Evolutionary conservation across 2,329 filamentous ascomycete species (phyloP).

Genomic region (Phialemonium atrogriseum): DNA sequence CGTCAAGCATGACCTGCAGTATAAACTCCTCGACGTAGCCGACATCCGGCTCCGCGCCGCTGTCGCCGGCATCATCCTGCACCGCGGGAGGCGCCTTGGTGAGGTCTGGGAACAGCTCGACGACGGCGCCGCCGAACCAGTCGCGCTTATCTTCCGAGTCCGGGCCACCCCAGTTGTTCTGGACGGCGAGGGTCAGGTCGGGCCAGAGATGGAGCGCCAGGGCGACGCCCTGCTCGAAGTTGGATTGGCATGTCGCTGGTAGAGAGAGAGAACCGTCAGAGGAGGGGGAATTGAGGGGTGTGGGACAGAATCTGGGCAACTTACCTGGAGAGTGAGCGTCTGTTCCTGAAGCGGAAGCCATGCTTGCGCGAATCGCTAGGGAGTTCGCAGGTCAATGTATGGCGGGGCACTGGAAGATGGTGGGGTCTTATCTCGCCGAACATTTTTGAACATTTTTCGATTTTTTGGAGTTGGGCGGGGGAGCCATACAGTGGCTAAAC

Average conservation of each 20-base stretch:
- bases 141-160: constrained; percentile 82
- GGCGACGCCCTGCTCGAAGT: constrained; percentile 82
- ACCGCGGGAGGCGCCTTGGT: constrained; percentile 20
- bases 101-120: constrained; percentile 71
- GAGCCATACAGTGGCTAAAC: too few species aligned
- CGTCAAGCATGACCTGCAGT: constrained; percentile 86
- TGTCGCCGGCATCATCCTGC: constrained; percentile 10
- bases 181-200: constrained; percentile 76
- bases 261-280: too few species aligned
- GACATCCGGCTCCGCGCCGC: constrained; percentile 57
- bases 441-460: too few species aligned
- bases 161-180: constrained; percentile 81
- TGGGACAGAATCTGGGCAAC: neutral
- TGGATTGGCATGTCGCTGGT: constrained; percentile 46
- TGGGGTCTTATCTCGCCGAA: too few species aligned
- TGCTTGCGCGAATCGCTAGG: too few species aligned
- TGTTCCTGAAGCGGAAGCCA: constrained; percentile 1
- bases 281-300: too few species aligned
- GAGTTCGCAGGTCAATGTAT: too few species aligned
- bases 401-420: too few species aligned
- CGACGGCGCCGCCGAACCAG: constrained; percentile 87
- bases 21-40: constrained; percentile 79
- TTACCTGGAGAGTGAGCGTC: constrained; percentile 1
- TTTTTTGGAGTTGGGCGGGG: too few species aligned
- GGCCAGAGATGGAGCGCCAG: constrained; percentile 83